Base-by-base conservation (phyloP, 1,139 yeast species). In the Debaryomycetaceae sp. region DNA sequence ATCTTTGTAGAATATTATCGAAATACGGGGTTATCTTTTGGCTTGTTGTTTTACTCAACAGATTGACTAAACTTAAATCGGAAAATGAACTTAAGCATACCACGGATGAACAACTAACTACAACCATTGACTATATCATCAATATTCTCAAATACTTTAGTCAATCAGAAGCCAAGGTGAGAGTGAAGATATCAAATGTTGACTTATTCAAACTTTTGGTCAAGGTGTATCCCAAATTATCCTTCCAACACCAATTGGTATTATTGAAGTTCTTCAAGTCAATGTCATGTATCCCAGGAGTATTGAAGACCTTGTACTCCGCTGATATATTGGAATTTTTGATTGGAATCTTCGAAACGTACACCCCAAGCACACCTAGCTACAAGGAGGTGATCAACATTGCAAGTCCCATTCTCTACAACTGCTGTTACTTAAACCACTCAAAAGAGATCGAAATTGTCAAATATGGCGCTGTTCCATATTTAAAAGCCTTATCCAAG, bases 381-480 rank as follows among this genome's bases (percentile, higher is more conserved):
- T 68, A 69, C 42, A 70, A 67, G 38, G 79, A 75, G 41, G 62
- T 66, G 11, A 56, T 71, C 39, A 73, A 72, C 45, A 53, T 70
- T 7, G 56, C 71, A 3, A 63, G 75, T 35, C 78, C 79, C 0
- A 60, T 70, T 1, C 51, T 77, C 18, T 76, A 74, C 61, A 80
- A 79, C 47, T 67, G 81, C 36, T 80, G 87, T 49, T 78, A 82
- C 38, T 65, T 83, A 48, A 79, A 79, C 48, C 73, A 73, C 41
- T 50, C 59, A 1, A 62, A 76, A 19, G 87, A 80, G 49, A 60
- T 64, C 2, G 83, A 78, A 42, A 62, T 83, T 11, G 79, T 81
- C 3, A 59, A 61, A 28, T 56, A 75, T 35, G 87, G 85, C 1
- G 72, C 75, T 1, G 61, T 83, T 2, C 81, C 84, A 0, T 56